These are phyloP conservation scores for Suillus decipiens DNA, from an alignment of 768 basidiomycete species.

Conservation along the genomic window DNA sequence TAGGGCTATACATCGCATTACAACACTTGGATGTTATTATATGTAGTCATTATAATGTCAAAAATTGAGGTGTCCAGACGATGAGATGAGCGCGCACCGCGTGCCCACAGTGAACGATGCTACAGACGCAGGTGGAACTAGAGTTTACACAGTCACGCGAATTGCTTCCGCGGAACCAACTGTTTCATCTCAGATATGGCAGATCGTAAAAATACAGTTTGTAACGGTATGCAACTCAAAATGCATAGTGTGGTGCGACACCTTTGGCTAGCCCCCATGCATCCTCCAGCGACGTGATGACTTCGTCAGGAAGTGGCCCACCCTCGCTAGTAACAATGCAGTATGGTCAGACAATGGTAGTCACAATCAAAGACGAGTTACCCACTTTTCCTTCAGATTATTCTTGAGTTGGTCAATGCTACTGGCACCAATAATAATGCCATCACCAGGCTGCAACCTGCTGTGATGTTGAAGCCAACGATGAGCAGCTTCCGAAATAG, in stretches of 20 bases:
- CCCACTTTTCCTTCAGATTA: conserved; percentile 8
- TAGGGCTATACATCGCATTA: too few species aligned
- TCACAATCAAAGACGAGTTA: neutral
- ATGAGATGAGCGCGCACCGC: neutral
- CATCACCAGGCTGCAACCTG: conserved; percentile 20
- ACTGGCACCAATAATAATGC: conserved; percentile 25
- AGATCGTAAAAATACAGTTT: conserved; percentile 4
- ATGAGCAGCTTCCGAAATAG: conserved; percentile 19
- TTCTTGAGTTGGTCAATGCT: conserved; percentile 34
- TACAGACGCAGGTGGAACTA: too few species aligned
- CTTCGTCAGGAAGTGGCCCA: conserved; percentile 5
- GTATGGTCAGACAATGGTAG: neutral
- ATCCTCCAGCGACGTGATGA: conserved; percentile 4
- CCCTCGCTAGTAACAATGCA: conserved; percentile 2
- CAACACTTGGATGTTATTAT: too few species aligned
- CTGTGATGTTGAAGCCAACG: conserved; percentile 28
- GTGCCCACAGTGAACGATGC: neutral
- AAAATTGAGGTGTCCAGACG: too few species aligned
- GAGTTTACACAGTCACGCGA: neutral
- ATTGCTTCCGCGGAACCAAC: neutral
- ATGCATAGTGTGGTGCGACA: conserved; percentile 6
- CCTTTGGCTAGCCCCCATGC: conserved; percentile 7
- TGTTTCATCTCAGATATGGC: neutral
- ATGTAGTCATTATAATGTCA: too few species aligned
- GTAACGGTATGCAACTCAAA: neutral